Base-by-base conservation (phyloP, 2,329 filamentous ascomycete species). In the Apiospora phragmitis region DNA sequence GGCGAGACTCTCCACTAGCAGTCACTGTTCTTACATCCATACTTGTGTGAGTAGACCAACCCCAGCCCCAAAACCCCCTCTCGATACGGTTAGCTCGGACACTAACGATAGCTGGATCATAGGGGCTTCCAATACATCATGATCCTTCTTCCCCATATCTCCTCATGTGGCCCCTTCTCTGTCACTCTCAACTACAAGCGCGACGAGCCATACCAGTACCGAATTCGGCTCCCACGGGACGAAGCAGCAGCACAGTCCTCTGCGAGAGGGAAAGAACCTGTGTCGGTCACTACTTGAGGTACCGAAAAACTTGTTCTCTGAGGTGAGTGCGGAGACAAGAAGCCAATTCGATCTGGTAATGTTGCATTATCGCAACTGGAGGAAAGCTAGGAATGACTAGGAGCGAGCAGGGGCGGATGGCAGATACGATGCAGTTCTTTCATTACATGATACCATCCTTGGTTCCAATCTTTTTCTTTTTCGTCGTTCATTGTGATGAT, bases 101-200 rank as follows among this genome's bases (percentile, higher is more conserved):
- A 29, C 65, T 67, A 29, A 67, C 16, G 16, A 14, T 4, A 9
- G 9, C 1, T 11, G 29, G 8, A 14, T 18, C 21, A 26, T 11
- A 67, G 65, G 9, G 65, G 41, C 16, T n/a, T 67, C 9, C 65
- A 67, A 47, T 43, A 29, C 21, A 32, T 67, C 16, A 45, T 43
- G 41, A 7, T 47, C 24, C 3, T 67, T 6, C 38, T 67, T 11
- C 71, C 67, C 9, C 51, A 70, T 24, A 47, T 70, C 38, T 47
- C 35, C 26, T 70, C 55, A 45, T 68, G 71, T 21, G 47, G 71
- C 35, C 71, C 67, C 26, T 69, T 73, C 43, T 65, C 71, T 12
- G 26, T 69, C 26, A 69, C 70, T 24, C 55, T 71, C 47, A 67
- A 67, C 65, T 67, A 67, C 65, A 32, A 24, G 14, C 41, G 24